phyloP scores from a whole-genome alignment of 2,329 filamentous ascomycete species.

The Ascochyta clinopodiicola region DNA sequence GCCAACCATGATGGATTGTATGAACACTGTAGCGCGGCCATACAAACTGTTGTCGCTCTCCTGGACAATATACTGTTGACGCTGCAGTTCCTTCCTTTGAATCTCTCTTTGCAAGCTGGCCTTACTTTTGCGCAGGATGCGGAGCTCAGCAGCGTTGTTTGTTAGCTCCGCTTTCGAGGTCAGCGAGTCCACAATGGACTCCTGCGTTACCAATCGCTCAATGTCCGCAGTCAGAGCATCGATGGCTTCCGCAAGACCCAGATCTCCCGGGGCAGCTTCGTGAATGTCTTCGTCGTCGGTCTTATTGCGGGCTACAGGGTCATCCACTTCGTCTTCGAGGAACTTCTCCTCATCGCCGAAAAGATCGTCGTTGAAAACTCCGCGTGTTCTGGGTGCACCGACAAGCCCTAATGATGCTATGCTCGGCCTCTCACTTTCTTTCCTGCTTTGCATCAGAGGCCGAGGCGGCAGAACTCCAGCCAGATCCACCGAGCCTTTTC shows the following conservation, averaged over 20 bases:
- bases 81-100: slow-evolving; percentile 89
- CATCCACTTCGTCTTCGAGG: slow-evolving; percentile 83
- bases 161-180: slow-evolving; percentile 95
- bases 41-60: slow-evolving; percentile 98
- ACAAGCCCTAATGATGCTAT: slow-evolving; percentile 91
- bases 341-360: slow-evolving; percentile 91
- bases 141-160: slow-evolving; percentile 91
- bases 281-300: slow-evolving; percentile 83
- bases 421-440: slow-evolving; percentile 73
- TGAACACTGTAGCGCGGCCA: slow-evolving; percentile 85
- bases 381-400: slow-evolving; percentile 82
- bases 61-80: slow-evolving; percentile 95
- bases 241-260: slow-evolving; percentile 92
- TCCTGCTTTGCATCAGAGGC: slow-evolving; percentile 43
- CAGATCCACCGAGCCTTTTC: slow-evolving; percentile 67
- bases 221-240: slow-evolving; percentile 87
- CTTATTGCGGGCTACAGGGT: slow-evolving; percentile 66
- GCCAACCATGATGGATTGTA: slow-evolving; percentile 91
- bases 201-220: slow-evolving; percentile 84
- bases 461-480: slow-evolving; percentile 52
- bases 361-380: slow-evolving; percentile 92
- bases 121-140: slow-evolving; percentile 92
- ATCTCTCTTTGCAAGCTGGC: slow-evolving; percentile 92
- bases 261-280: slow-evolving; percentile 90
- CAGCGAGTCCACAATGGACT: slow-evolving; percentile 88